A percentile compares a stretch with the other conserved stretches of the same genome.
These are phyloP conservation scores for Pleurotus cornucopiae DNA, from an alignment of 768 basidiomycete species.

Conservation along the genomic window DNA sequence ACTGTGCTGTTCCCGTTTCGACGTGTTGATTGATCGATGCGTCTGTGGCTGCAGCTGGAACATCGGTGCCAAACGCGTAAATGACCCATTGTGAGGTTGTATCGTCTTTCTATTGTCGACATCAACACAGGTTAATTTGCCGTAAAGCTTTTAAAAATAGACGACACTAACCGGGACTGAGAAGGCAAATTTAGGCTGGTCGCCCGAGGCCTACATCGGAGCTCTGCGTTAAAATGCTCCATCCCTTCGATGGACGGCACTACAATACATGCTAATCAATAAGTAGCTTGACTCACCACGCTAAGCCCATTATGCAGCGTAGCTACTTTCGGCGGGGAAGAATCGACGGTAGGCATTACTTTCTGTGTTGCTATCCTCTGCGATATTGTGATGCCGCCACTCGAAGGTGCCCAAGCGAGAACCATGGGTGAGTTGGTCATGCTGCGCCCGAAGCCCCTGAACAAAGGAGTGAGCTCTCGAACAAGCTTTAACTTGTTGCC, in stretches of 20 bases:
- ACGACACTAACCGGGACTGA: conserved; percentile 40
- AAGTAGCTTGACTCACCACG: conserved; percentile 26
- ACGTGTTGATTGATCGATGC: conserved; percentile 46
- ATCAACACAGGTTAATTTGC: neutral
- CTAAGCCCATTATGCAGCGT: conserved; percentile 30
- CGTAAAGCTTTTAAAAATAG: neutral
- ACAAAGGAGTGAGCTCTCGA: conserved; percentile 5
- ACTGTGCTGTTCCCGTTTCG: conserved; percentile 31
- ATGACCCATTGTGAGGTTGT: conserved; percentile 44
- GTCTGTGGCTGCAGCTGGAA: conserved; percentile 42
- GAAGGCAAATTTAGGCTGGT: conserved; percentile 43
- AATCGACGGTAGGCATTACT: conserved; percentile 53
- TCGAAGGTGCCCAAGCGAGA: conserved; percentile 66
- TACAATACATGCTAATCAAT: neutral
- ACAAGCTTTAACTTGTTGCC: conserved; percentile 12
- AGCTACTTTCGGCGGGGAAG: conserved; percentile 49
- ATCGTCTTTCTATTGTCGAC: conserved; percentile 31
- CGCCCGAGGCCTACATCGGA: conserved; percentile 31
- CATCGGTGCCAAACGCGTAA: conserved; percentile 50
- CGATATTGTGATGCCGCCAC: conserved; percentile 60
- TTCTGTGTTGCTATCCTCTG: conserved; percentile 53
- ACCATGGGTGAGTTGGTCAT: conserved; percentile 66
- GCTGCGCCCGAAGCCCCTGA: conserved; percentile 53
- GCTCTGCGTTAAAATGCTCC: too few relatives aligned
- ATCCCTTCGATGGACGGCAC: neutral